These are phyloP conservation scores for Sclerotinia subarctica DNA, from an alignment of 2,329 filamentous ascomycete genomes.

Conservation along the genomic window DNA sequence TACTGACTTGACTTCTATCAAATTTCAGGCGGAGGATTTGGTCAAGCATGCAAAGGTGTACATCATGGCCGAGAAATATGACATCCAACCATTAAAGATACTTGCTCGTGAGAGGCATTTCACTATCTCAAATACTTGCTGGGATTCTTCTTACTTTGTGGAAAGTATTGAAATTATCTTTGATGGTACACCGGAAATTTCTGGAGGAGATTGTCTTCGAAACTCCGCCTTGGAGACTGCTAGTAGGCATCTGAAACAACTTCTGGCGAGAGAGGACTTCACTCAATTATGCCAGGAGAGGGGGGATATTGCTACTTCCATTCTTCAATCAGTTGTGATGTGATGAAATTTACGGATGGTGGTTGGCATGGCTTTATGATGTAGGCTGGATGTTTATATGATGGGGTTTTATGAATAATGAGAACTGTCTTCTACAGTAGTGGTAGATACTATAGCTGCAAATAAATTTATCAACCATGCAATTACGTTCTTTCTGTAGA, in stretches of 20 bases:
- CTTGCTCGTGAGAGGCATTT: conserved; percentile 21
- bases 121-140: not conserved
- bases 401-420: not conserved
- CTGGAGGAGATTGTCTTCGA: conserved; percentile 8
- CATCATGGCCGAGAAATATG: conserved; percentile 24
- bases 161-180: conserved; percentile 23
- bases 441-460: not conserved
- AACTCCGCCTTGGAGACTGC: conserved; percentile 7
- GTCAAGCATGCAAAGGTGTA: conserved; percentile 23
- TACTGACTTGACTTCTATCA: not conserved
- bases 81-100: conserved; percentile 23
- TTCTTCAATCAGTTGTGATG: conserved; percentile 3
- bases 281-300: conserved; percentile 19
- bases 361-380: not conserved
- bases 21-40: conserved; percentile 4
- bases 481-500: not conserved
- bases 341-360: not conserved
- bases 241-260: conserved; percentile 2
- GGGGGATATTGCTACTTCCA: conserved; percentile 20
- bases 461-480: not conserved
- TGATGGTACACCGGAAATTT: conserved; percentile 20
- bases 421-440: not conserved
- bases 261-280: conserved; percentile 21
- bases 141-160: conserved; percentile 20
- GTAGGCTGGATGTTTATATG: not conserved